Evolutionary conservation across 306 rosid species (phyloP), one percentile per base, ranked within the genome.

Genomic region (Fagus sylvatica): DNA sequence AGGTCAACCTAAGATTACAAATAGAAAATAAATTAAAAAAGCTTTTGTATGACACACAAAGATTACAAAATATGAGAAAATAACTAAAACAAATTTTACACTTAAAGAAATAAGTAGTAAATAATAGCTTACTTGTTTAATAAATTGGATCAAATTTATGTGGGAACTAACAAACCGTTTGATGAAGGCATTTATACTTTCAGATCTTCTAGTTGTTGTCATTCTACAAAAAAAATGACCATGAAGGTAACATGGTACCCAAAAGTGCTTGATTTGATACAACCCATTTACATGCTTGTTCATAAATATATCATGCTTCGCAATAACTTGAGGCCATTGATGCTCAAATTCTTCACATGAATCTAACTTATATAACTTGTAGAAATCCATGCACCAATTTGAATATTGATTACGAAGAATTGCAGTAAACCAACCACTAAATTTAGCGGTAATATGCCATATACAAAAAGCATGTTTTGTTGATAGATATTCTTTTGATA

Each of bases 271-370:
- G 22, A 55, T 55, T 22, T 55, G 2, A 22, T 55, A 55, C 19
- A 55, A 55, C 0, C 59, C 46, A 60, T 43, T 61, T 33, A 61
- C 41, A 42, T 76, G 80, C 9, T 67, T 76, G 71, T 68, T 40
- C 15, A 39, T 53, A 19, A 53, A 5, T 9, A 67, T 66, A 2
- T 76, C 69, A 30, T 67, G 28, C 40, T 67, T 68, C 2, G 33
- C 56, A 40, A 68, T 13, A 37, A 76, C 69, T 30, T 22, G 0
- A 37, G 34, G 12, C 19, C 56, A 76, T 39, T 68, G 6, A 22
- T 12, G 7, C 74, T 76, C 48, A 67, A 76, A 53, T 22, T 76
- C 65, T 76, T 76, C 80, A 51, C 48, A 42, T 7, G 48, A 42
- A 10, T 42, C 48, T 42, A 42, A 7, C 48, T 42, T 42, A 42